Conservation (phyloP, 2,329 filamentous ascomycete species). For the Bimuria novae-zelandiae region DNA sequence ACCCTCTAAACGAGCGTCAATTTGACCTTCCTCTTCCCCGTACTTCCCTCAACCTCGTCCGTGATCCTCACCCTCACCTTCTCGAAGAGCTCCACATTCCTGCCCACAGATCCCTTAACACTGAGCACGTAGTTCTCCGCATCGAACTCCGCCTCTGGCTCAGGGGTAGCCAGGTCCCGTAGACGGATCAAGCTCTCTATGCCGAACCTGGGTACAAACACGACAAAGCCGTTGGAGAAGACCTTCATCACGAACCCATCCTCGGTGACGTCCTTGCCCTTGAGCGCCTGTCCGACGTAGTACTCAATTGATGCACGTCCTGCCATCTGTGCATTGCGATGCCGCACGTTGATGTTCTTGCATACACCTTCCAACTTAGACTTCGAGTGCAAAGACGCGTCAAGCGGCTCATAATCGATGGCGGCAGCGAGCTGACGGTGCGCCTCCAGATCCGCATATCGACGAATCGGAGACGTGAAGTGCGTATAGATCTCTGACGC, state of each 20-base stretch:
- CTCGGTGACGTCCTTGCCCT: slow-evolving; percentile 74
- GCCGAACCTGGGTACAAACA: slow-evolving; percentile 93
- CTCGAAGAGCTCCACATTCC: slow-evolving; percentile 81
- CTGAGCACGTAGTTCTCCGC: slow-evolving; percentile 80
- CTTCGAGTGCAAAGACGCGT: slow-evolving; percentile 78
- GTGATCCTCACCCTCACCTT: slow-evolving; percentile 87
- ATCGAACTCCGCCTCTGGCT: slow-evolving; percentile 81
- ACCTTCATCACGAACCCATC: slow-evolving; percentile 97
- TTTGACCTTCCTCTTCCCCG: slow-evolving; percentile 92
- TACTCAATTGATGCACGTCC: slow-evolving; percentile 94
- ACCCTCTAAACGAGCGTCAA: slow-evolving; percentile 61
- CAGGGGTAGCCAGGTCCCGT: slow-evolving; percentile 76
- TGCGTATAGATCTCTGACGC: slow-evolving; percentile 98
- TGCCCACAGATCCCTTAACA: slow-evolving; percentile 59
- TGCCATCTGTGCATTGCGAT: slow-evolving; percentile 95
- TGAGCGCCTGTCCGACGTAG: slow-evolving; percentile 95
- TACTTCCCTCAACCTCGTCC: slow-evolving; percentile 91
- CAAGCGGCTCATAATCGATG: slow-evolving; percentile 88
- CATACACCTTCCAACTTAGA: slow-evolving; percentile 89
- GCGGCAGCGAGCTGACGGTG: slow-evolving; percentile 94
- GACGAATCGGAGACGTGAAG: slow-evolving; percentile 95
- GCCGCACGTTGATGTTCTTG: slow-evolving; percentile 97
- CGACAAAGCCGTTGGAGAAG: slow-evolving; percentile 96
- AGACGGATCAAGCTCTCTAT: slow-evolving; percentile 91
- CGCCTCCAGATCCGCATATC: slow-evolving; percentile 94